Evolutionary conservation across 805 yeast genomes (phyloP), one percentile per base, ranked within the genome.

Genomic region (Cyberlindnera mississippiensis): DNA sequence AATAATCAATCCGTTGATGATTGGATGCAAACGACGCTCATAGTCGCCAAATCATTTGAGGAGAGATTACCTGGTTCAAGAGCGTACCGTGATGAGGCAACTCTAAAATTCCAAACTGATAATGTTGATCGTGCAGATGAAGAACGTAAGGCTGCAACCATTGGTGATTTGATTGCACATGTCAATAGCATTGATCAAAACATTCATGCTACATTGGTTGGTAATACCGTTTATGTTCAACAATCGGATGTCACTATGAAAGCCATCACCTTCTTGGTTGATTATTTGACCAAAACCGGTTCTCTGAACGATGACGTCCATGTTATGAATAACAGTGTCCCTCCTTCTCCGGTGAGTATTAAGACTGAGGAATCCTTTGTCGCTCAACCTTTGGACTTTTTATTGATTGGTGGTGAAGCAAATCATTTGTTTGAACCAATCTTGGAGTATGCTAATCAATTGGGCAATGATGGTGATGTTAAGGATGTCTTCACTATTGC

Each of bases 111-210:
- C 56, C 85, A 86, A 52, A 81, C 95, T 2, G 89, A 85, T 37
- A 72, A 70, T 38, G 78, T 85, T 6, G 24, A 20, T 20, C 24
- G 24, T 20, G 75, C 74, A 34, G 79, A 76, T 33, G 66, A 70
- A 22, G 87, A 82, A 38, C 76, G 95, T 53, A 78, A 80, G 39
- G 62, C 73, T 24, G 72, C 81, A 35, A 73, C 82, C 15, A 75
- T 87, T 64, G 96, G 97, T 37, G 96, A 89, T 53, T 75, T 84
- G 42, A 80, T 90, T 35, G 81, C 90, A 18, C 89, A 88, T 60
- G 78, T 90, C 42, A 89, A 91, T 62, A 93, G 83, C 35, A 67
- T 82, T 15, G 46, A 50, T 9, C 45, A 45, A 40, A 77, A 77
- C 29, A 72, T 90, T 14, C 96, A 88, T 62, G 96, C 96, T 2